Conservation (phyloP, 176 grass and related monocot genomes). For the Juncus effusus region DNA sequence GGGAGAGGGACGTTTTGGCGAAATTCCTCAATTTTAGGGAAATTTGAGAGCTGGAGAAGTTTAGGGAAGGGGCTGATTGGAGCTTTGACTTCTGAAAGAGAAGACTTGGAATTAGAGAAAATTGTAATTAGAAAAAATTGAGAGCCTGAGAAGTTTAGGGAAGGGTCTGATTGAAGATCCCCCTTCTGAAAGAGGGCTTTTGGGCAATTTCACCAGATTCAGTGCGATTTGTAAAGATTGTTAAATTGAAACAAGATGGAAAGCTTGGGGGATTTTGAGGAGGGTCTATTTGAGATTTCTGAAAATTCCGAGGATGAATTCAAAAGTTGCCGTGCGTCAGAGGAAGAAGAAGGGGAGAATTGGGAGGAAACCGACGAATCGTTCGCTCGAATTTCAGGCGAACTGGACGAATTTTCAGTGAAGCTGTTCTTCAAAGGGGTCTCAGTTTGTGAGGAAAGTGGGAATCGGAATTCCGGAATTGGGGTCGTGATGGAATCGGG, state of each 20-base stretch:
- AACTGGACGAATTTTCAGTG: conserved; percentile 63
- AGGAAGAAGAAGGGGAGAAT: conserved; percentile 45
- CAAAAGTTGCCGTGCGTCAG: conserved; percentile 58
- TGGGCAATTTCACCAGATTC: not conserved
- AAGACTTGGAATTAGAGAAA: conserved; percentile 9
- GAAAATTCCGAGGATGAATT: conserved; percentile 61
- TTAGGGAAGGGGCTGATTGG: no score
- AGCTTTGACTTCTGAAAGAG: no score
- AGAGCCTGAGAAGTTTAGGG: no score
- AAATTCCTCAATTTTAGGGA: no score
- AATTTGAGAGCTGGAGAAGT: no score
- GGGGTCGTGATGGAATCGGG: conserved; percentile 92
- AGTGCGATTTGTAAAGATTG: not conserved
- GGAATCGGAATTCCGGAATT: conserved; percentile 61
- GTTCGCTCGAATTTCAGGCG: conserved; percentile 45
- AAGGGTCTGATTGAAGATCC: no score
- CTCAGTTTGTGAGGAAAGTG: conserved; percentile 41
- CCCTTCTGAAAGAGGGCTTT: not conserved
- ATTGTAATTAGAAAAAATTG: not conserved
- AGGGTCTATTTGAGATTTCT: conserved; percentile 30
- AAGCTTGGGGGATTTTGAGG: conserved; percentile 24
- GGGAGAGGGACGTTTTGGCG: no score
- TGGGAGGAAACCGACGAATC: conserved; percentile 97
- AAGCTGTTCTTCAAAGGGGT: conserved; percentile 95
- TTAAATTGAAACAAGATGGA: conserved; percentile 30